Percentiles rank a stretch among this genome's conserved stretches.
phyloP scores from a whole-genome alignment of 345 rosid genomes.

The Limnanthes douglasii region DNA sequence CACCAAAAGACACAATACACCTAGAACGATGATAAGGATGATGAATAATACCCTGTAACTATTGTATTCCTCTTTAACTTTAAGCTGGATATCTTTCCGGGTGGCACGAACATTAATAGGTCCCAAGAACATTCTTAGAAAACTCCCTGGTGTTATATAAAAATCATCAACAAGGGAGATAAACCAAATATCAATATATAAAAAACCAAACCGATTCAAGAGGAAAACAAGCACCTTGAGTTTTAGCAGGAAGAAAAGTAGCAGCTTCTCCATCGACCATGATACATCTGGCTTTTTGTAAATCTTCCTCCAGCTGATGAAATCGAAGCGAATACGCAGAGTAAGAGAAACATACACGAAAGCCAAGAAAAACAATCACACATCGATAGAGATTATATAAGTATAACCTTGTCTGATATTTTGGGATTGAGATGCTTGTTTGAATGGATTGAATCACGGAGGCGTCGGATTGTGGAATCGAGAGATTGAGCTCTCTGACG shows the following conservation, averaged over 20 bases:
- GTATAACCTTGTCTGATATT: slow-evolving; percentile 42
- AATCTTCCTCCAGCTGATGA: slow-evolving; percentile 67
- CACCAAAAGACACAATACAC: not conserved
- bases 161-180: too few species aligned
- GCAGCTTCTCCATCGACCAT: slow-evolving; percentile 77
- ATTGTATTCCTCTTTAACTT: slow-evolving; percentile 98
- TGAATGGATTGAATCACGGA: slow-evolving; percentile 33
- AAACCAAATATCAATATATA: too few species aligned
- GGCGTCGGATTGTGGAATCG: slow-evolving; percentile 58
- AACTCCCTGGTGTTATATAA: slow-evolving; percentile 32
- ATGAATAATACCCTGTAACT: slow-evolving; percentile 43
- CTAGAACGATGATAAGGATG: too few species aligned
- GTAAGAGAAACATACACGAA: not conserved
- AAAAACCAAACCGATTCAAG: slow-evolving; percentile 1
- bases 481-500: slow-evolving; percentile 50
- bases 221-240: slow-evolving; percentile 34
- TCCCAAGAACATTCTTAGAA: slow-evolving; percentile 77
- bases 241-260: slow-evolving; percentile 53
- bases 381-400: not conserved
- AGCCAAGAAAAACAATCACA: not conserved
- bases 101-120: slow-evolving; percentile 89
- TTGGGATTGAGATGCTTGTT: slow-evolving; percentile 27
- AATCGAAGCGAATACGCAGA: not conserved
- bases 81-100: slow-evolving; percentile 71
- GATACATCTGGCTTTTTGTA: slow-evolving; percentile 61